phyloP scores from a whole-genome alignment of 2,329 filamentous ascomycete genomes.

The Aspergillus puulaauensis region DNA sequence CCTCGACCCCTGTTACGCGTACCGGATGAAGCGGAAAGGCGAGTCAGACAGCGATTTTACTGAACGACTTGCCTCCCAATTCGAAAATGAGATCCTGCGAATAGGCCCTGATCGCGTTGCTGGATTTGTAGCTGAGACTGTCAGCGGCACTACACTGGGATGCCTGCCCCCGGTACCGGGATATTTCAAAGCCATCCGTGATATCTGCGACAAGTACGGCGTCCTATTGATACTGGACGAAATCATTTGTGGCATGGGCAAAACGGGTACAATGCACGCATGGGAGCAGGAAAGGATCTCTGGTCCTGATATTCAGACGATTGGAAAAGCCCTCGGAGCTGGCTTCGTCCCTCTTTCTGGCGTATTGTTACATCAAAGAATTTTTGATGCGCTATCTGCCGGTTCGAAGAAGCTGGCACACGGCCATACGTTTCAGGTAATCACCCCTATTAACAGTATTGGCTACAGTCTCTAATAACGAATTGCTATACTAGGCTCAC shows the following conservation, averaged over 20 bases:
- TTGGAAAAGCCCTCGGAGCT: background rate
- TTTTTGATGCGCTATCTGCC: background rate
- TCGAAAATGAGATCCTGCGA: background rate
- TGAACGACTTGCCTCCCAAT: background rate
- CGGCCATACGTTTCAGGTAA: background rate
- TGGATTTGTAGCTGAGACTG: background rate
- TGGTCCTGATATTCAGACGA: background rate
- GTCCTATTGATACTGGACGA: conserved; percentile 58
- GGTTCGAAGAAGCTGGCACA: background rate
- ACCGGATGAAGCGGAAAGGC: background rate
- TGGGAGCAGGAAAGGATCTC: conserved; percentile 48
- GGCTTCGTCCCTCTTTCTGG: background rate
- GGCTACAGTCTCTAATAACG: no score
- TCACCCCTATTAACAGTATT: no score
- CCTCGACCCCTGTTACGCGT: background rate
- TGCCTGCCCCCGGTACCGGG: background rate
- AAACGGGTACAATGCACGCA: conserved; percentile 45
- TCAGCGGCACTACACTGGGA: background rate
- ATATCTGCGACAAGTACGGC: background rate
- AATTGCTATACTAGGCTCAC: background rate
- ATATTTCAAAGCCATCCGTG: background rate
- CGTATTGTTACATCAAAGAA: background rate
- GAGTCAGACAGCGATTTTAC: background rate
- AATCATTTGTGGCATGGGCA: conserved; percentile 59
- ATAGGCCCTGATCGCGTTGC: background rate